Percentiles rank a stretch among this genome's conserved stretches.
These are phyloP conservation scores for Chlorencoelia australis DNA, from an alignment of 2,329 filamentous ascomycete species.

Conservation along the genomic window DNA sequence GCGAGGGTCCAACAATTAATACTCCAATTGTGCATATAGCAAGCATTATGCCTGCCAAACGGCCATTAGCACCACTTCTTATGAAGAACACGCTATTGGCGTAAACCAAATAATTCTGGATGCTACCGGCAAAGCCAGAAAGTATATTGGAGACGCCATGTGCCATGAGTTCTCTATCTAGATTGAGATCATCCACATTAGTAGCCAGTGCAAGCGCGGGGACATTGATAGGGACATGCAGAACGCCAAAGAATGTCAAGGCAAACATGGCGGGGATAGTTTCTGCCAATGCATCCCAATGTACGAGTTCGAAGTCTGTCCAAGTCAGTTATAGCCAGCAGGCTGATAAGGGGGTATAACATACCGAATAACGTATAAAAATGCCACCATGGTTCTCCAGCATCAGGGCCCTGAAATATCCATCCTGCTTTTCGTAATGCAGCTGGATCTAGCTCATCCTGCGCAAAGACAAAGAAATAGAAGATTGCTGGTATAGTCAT, in stretches of 20 bases:
- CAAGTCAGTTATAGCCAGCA: conserved; percentile 13
- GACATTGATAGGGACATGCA: conserved; percentile 97
- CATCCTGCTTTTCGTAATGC: conserved; percentile 66
- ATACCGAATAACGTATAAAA: conserved; percentile 93
- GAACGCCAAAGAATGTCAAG: conserved; percentile 90
- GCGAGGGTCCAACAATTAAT: conserved; percentile 73
- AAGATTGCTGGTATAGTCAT: conserved; percentile 66
- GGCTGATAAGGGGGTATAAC: conserved; percentile 26
- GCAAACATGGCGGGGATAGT: conserved; percentile 93
- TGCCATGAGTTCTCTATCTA: conserved; percentile 83
- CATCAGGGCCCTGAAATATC: conserved; percentile 79
- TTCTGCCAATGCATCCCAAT: conserved; percentile 74
- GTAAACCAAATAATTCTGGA: conserved; percentile 95
- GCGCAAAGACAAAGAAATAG: conserved; percentile 63
- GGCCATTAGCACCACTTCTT: conserved; percentile 77
- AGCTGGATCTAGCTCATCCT: conserved; percentile 58
- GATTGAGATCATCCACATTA: conserved; percentile 82
- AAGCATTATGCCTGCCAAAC: conserved; percentile 77
- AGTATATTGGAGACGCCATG: conserved; percentile 90
- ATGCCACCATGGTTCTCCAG: conserved; percentile 91
- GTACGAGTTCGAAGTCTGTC: conserved; percentile 67
- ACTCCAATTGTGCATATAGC: conserved; percentile 71
- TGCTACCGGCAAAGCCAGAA: conserved; percentile 78
- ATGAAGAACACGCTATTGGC: conserved; percentile 98
- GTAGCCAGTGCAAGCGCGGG: conserved; percentile 84